Evolutionary conservation across 257 asterid species (phyloP).

Genomic region (Phtheirospermum japonicum): DNA sequence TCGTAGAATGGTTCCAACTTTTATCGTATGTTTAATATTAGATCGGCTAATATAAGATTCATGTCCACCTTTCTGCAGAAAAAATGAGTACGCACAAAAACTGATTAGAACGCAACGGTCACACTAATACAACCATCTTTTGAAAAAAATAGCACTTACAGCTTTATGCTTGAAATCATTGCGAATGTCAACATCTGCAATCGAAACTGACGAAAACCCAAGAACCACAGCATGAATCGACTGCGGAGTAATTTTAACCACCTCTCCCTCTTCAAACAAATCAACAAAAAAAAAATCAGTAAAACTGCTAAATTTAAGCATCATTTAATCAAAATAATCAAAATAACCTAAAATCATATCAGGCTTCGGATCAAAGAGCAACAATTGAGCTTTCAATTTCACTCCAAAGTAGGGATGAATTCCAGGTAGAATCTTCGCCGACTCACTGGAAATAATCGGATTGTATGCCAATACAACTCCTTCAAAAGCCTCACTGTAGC

Average conservation of each 20-base stretch:
- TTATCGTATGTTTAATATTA: conserved; percentile 57
- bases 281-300: not conserved
- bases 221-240: conserved; percentile 71
- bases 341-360: conserved; percentile 59
- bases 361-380: conserved; percentile 73
- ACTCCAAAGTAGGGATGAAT: conserved; percentile 63
- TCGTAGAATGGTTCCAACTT: conserved; percentile 65
- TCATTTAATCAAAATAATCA: not conserved
- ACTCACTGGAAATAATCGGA: conserved; percentile 34
- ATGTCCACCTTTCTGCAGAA: conserved; percentile 57
- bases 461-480: conserved; percentile 89
- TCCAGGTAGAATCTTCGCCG: conserved; percentile 72
- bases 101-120: not conserved
- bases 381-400: conserved; percentile 46
- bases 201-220: conserved; percentile 66
- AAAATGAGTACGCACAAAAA: conserved; percentile 20
- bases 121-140: conserved; percentile 13
- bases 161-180: conserved; percentile 57
- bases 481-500: conserved; percentile 67
- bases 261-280: conserved; percentile 63
- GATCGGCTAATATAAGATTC: conserved; percentile 51
- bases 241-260: conserved; percentile 55
- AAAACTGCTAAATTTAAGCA: not conserved
- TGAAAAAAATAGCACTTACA: conserved; percentile 37
- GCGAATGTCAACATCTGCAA: conserved; percentile 62